Evolutionary conservation across 2,329 filamentous ascomycete genomes (phyloP).

Genomic region (Didymella sp.): DNA sequence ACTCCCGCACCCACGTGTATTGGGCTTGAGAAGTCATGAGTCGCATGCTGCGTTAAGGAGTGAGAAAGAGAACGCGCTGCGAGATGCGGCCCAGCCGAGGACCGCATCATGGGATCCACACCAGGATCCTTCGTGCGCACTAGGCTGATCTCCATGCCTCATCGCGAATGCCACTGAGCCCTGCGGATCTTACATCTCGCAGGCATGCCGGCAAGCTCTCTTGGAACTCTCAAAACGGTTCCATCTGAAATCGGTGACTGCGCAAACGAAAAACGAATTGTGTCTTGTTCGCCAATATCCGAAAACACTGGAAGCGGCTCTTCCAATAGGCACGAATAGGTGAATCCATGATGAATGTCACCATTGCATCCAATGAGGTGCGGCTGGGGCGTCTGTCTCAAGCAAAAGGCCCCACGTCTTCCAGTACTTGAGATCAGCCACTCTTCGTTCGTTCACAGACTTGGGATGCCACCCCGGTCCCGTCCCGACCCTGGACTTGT

Average conservation of each 20-base stretch:
- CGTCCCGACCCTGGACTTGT: slow-evolving; percentile 33
- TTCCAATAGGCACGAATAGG: slow-evolving; percentile 20
- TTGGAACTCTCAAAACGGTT: not conserved
- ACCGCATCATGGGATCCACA: slow-evolving; percentile 32
- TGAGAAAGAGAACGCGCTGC: slow-evolving; percentile 25
- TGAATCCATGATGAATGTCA: slow-evolving; percentile 15
- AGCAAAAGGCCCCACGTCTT: slow-evolving; percentile 42
- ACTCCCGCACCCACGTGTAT: slow-evolving; percentile 24
- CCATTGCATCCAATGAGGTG: slow-evolving; percentile 33
- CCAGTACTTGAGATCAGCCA: slow-evolving; percentile 39
- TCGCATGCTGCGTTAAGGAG: slow-evolving; percentile 11
- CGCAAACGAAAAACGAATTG: not conserved
- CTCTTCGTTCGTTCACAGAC: slow-evolving; percentile 37
- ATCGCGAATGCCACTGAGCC: slow-evolving; percentile 12
- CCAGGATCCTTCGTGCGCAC: slow-evolving; percentile 30
- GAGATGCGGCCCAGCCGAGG: slow-evolving; percentile 25
- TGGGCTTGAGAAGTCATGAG: slow-evolving; percentile 13
- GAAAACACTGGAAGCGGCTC: slow-evolving; percentile 2
- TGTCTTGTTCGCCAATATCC: slow-evolving; percentile 9
- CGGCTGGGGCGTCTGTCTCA: slow-evolving; percentile 36
- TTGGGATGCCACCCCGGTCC: slow-evolving; percentile 34
- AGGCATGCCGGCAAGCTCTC: slow-evolving; percentile 5
- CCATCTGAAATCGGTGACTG: not conserved
- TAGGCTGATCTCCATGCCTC: slow-evolving; percentile 22
- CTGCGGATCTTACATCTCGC: slow-evolving; percentile 14